phyloP scores from a whole-genome alignment of 192 early-diverging fungal genomes.

The Coemansia sp. region DNA sequence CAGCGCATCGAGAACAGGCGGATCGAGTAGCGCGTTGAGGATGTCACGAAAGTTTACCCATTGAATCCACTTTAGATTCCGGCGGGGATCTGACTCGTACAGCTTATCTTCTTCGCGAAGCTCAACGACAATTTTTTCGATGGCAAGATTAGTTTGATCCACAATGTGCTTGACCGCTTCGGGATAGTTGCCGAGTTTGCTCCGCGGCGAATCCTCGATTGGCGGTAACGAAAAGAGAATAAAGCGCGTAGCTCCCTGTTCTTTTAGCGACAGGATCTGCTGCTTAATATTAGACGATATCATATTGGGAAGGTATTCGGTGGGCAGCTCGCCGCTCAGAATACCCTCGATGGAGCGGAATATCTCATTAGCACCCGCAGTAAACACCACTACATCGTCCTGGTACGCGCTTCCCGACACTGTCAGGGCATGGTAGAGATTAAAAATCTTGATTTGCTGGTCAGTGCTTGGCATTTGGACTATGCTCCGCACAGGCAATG shows the following conservation, averaged over 20 bases:
- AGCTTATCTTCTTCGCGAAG: constrained; percentile 42
- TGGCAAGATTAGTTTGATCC: constrained; percentile 34
- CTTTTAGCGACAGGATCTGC: constrained; percentile 47
- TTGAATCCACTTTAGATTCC: constrained; percentile 48
- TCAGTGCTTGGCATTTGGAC: constrained; percentile 53
- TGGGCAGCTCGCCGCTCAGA: constrained; percentile 28
- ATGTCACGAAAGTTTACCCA: constrained; percentile 50
- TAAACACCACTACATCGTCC: constrained; percentile 49
- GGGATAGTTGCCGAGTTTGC: constrained; percentile 54
- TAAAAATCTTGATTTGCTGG: constrained; percentile 52
- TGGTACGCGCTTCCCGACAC: constrained; percentile 42
- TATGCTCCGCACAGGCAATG: constrained; percentile 45
- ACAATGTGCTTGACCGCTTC: constrained; percentile 33
- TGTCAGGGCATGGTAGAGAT: constrained; percentile 44
- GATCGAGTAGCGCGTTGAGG: constrained; percentile 32
- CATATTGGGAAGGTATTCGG: constrained; percentile 44
- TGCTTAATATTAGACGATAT: constrained; percentile 41
- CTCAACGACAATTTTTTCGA: constrained; percentile 44
- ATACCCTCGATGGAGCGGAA: constrained; percentile 52
- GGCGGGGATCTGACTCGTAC: constrained; percentile 30
- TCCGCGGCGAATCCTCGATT: constrained; percentile 52
- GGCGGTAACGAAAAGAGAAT: constrained; percentile 51
- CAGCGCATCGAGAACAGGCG: constrained; percentile 38
- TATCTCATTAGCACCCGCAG: constrained; percentile 50
- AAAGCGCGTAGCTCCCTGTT: constrained; percentile 42